A percentile compares a stretch with the other conserved stretches of the same genome.
Conservation (phyloP, 345 rosid species). For the Eucalyptus albens region DNA sequence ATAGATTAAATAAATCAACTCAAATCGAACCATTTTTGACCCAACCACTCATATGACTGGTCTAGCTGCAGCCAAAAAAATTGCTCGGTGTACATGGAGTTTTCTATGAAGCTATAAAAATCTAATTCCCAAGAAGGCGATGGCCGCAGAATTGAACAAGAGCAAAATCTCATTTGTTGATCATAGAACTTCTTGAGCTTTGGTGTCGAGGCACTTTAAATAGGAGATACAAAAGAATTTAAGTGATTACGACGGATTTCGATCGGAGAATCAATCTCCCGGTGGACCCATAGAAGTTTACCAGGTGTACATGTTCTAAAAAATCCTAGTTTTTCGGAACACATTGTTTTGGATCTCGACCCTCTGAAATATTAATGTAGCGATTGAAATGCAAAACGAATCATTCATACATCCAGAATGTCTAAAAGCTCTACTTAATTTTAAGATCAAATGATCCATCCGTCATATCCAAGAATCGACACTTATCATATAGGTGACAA, state of each 20-base stretch:
- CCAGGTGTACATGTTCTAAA: background rate
- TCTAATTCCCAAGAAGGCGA: background rate
- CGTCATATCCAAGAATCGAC: background rate
- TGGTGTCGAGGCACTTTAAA: background rate
- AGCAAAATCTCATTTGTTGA: background rate
- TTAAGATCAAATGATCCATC: background rate
- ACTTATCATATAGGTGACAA: background rate
- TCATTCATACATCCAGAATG: background rate
- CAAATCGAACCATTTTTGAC: rapidly evolving
- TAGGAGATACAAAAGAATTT: background rate
- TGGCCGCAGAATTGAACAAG: background rate
- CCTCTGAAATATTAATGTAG: background rate
- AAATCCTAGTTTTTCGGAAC: background rate
- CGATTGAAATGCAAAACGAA: background rate
- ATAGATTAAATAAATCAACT: too few relatives aligned
- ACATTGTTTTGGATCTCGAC: background rate
- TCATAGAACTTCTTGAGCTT: rapidly evolving
- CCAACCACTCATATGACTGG: rapidly evolving
- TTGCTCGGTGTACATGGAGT: background rate
- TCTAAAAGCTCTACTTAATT: background rate
- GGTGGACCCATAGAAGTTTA: background rate
- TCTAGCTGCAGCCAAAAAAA: background rate
- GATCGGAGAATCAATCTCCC: background rate
- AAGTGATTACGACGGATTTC: rapidly evolving
- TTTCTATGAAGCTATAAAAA: background rate